Percentiles rank a stretch among this genome's conserved stretches.
Conservation (phyloP, 108 stramenopile species). For the Asterionellopsis glacialis region DNA sequence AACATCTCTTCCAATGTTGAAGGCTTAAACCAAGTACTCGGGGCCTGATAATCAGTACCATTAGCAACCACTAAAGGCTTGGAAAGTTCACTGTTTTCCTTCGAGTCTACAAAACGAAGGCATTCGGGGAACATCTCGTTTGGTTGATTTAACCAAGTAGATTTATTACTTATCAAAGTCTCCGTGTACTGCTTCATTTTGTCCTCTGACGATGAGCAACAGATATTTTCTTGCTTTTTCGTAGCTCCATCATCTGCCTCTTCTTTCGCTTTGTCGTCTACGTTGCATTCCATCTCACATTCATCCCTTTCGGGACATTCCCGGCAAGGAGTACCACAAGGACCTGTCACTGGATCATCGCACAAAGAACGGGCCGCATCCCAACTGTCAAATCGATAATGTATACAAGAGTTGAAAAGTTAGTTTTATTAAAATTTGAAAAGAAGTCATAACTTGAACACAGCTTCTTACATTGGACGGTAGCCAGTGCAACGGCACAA, state of each 20-base stretch:
- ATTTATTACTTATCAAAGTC: slow-evolving; percentile 14
- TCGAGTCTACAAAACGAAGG: slow-evolving; percentile 24
- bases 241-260: slow-evolving; percentile 11
- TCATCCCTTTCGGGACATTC: slow-evolving; percentile 70
- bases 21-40: slow-evolving; percentile 90
- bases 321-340: slow-evolving; percentile 68
- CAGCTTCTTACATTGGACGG: slow-evolving; percentile 61
- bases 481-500: slow-evolving; percentile 96
- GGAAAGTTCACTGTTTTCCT: slow-evolving; percentile 14
- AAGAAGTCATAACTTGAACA: too few species aligned
- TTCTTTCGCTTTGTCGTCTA: slow-evolving; percentile 32
- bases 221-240: slow-evolving; percentile 18
- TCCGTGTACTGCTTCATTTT: slow-evolving; percentile 47
- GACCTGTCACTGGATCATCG: slow-evolving; percentile 51
- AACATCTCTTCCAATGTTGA: slow-evolving; percentile 70
- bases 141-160: slow-evolving; percentile 59
- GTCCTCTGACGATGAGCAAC: slow-evolving; percentile 45
- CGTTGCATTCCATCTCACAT: slow-evolving; percentile 74
- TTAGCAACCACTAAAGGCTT: slow-evolving; percentile 72
- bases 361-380: slow-evolving; percentile 85
- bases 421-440: too few species aligned
- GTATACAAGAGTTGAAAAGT: too few species aligned
- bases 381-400: slow-evolving; percentile 26
- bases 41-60: slow-evolving; percentile 46
- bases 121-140: slow-evolving; percentile 69